Evolutionary conservation across 208 protist genomes (phyloP).

Genomic region (Wallacemonas collosoma): DNA sequence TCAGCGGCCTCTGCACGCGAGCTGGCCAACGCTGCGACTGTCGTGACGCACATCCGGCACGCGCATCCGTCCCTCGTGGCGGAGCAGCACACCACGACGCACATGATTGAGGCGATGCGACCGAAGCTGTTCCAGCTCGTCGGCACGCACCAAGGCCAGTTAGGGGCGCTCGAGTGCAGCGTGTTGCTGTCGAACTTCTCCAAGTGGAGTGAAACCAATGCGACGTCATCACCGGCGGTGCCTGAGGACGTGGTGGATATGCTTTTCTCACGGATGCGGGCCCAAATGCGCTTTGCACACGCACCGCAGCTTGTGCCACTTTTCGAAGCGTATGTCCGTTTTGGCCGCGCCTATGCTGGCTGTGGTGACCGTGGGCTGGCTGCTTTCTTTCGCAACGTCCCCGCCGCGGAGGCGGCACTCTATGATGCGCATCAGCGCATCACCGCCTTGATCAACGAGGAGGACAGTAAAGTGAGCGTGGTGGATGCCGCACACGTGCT

Average conservation of each 20-base stretch:
- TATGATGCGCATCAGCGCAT: conserved; percentile 1
- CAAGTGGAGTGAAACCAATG: conserved; percentile 27
- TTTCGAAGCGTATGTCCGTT: conserved; percentile 35
- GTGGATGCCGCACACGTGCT: conserved; percentile 39
- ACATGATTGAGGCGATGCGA: conserved; percentile 36
- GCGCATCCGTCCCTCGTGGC: neutral
- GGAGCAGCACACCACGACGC: conserved; percentile 8
- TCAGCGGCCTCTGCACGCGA: conserved; percentile 12
- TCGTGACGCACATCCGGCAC: conserved; percentile 6
- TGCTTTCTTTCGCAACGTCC: neutral
- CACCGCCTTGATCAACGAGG: conserved; percentile 5
- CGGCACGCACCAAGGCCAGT: conserved; percentile 25
- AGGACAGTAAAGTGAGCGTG: conserved; percentile 13
- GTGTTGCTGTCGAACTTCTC: conserved; percentile 37
- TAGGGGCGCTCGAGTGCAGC: conserved; percentile 46
- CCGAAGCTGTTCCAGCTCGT: conserved; percentile 40
- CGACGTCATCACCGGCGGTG: conserved; percentile 21
- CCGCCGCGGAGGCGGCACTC: neutral
- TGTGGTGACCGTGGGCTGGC: neutral
- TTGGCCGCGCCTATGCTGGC: conserved; percentile 1
- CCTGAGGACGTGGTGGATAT: conserved; percentile 67
- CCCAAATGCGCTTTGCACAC: conserved; percentile 50
- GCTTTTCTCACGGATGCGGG: conserved; percentile 59
- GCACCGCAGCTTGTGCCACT: conserved; percentile 71
- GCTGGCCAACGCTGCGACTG: conserved; percentile 1